A percentile compares a stretch with the other conserved stretches of the same genome.
phyloP scores from a whole-genome alignment of 2,329 filamentous ascomycete genomes.

The Zymoseptoria passerinii region DNA sequence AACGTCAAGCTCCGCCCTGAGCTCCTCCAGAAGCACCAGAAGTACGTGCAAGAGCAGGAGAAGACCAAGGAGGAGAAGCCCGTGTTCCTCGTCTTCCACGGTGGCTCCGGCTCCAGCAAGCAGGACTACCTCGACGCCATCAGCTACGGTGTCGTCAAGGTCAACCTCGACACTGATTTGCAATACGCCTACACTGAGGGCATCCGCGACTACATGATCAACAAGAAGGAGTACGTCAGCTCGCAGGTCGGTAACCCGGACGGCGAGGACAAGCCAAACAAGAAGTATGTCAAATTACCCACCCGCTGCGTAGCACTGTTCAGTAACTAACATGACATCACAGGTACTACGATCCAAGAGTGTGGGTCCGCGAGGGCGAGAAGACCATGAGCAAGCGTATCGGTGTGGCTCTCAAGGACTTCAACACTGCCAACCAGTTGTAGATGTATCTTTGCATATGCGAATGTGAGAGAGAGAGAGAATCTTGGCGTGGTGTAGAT shows the following conservation, averaged over 20 bases:
- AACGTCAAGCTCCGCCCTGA: slow-evolving; percentile 96
- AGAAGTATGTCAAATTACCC: slow-evolving; percentile 53
- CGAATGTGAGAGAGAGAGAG: background rate
- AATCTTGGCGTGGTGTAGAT: background rate
- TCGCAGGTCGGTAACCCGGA: slow-evolving; percentile 90
- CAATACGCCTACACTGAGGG: slow-evolving; percentile 89
- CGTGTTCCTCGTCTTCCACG: slow-evolving; percentile 99
- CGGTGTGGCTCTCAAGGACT: slow-evolving; percentile 74
- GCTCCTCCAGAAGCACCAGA: slow-evolving; percentile 94
- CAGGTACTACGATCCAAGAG: slow-evolving; percentile 60
- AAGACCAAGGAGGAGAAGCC: slow-evolving; percentile 70
- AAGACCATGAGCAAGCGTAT: slow-evolving; percentile 89
- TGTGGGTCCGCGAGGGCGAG: slow-evolving; percentile 95
- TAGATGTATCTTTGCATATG: slow-evolving; percentile 37
- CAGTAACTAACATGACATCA: background rate
- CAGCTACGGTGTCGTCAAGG: slow-evolving; percentile 92
- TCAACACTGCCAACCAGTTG: slow-evolving; percentile 74
- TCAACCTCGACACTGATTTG: slow-evolving; percentile 97
- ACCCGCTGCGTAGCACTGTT: slow-evolving; percentile 32
- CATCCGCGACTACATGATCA: slow-evolving; percentile 88
- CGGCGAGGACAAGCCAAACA: slow-evolving; percentile 96
- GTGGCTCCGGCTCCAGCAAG: slow-evolving; percentile 85
- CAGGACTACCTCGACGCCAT: slow-evolving; percentile 86
- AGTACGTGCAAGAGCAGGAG: slow-evolving; percentile 75
- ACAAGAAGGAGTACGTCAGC: slow-evolving; percentile 90